phyloP scores from a whole-genome alignment of 768 basidiomycete genomes.

The Scleroderma citrinum region DNA sequence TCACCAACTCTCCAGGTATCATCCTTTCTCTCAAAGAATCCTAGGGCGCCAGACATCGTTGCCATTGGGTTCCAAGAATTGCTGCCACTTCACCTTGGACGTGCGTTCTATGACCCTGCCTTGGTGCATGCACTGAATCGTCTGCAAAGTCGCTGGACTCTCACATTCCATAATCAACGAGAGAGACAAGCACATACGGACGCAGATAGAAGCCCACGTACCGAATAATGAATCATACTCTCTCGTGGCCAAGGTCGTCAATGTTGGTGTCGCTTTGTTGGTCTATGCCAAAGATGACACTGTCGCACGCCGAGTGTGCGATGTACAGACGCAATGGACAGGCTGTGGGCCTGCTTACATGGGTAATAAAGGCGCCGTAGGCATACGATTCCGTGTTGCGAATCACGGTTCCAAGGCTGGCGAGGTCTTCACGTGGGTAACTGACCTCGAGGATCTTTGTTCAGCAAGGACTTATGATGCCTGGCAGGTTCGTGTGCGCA shows the following conservation, averaged over 20 bases:
- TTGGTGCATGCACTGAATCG: constrained; percentile 7
- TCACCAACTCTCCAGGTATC: constrained; percentile 76
- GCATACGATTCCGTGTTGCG: constrained; percentile 73
- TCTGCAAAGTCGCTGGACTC: constrained; percentile 62
- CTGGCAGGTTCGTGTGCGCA: constrained; percentile 77
- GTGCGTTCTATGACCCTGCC: constrained; percentile 37
- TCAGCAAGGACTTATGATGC: not conserved
- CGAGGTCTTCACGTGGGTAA: constrained; percentile 79
- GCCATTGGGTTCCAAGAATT: constrained; percentile 94
- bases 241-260: constrained; percentile 72
- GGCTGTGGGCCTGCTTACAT: constrained; percentile 69
- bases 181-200: constrained; percentile 65
- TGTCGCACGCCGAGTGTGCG: constrained; percentile 50
- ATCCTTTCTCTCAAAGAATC: constrained; percentile 56
- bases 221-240: constrained; percentile 71
- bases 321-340: constrained; percentile 72
- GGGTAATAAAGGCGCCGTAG: constrained; percentile 96
- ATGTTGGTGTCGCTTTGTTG: constrained; percentile 83
- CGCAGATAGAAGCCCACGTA: constrained; percentile 66
- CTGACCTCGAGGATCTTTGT: not conserved
- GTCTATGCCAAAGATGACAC: constrained; percentile 78
- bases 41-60: constrained; percentile 74
- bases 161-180: constrained; percentile 65
- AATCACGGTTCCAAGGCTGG: constrained; percentile 49
- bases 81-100: constrained; percentile 80